Conservation (phyloP, 2,329 filamentous ascomycete genomes). For the Hirsutella rhossiliensis region DNA sequence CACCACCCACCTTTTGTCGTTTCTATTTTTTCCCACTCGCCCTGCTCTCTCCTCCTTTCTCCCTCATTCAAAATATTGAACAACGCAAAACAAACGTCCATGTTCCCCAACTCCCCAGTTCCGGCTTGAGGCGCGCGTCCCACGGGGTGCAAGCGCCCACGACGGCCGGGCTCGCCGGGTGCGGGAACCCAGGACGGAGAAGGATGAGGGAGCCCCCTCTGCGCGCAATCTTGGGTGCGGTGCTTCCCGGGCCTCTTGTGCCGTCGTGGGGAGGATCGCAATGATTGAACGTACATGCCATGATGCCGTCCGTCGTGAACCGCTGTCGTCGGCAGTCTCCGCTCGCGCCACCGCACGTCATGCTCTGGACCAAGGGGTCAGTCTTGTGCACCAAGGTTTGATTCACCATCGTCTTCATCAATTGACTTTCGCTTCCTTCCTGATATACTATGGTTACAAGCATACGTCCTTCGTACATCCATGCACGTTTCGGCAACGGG, state of each 20-base stretch:
- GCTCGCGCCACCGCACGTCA: no score
- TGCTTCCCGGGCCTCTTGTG: slow-evolving; percentile 31
- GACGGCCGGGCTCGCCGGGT: slow-evolving; percentile 27
- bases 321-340: slow-evolving; percentile 1
- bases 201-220: slow-evolving; percentile 18
- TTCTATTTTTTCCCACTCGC: slow-evolving; percentile 2
- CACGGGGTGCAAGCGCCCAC: slow-evolving; percentile 23
- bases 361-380: no score
- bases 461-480: no score
- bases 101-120: slow-evolving; percentile 15
- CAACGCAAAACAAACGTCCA: slow-evolving; percentile 36
- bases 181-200: slow-evolving; percentile 39
- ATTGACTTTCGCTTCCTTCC: no score
- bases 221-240: slow-evolving; percentile 49
- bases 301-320: slow-evolving; percentile 5
- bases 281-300: slow-evolving; percentile 45
- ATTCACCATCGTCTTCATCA: no score
- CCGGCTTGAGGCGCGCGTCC: background rate
- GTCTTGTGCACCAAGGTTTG: no score
- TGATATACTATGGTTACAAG: no score
- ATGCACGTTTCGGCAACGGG: no score
- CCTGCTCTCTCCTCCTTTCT: slow-evolving; percentile 14
- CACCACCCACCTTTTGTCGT: no score
- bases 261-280: slow-evolving; percentile 40
- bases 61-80: slow-evolving; percentile 25